phyloP scores from a whole-genome alignment of 208 protist genomes.

The Acanthamoeba divionensis region DNA sequence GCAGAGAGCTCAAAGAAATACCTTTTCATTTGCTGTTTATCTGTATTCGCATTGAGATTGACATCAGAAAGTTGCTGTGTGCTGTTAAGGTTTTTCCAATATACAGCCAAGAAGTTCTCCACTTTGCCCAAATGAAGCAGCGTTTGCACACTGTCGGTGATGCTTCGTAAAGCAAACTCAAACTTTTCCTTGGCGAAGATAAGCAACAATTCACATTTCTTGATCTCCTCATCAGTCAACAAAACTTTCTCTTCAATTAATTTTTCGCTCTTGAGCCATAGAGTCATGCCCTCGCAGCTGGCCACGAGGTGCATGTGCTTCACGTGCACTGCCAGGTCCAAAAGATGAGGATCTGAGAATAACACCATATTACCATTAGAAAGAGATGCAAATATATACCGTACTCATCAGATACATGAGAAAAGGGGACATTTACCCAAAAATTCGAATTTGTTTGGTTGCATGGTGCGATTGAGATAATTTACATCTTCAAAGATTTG shows the following conservation, averaged over 20 bases:
- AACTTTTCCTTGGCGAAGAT: constrained; percentile 38
- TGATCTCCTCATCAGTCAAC: constrained; percentile 26
- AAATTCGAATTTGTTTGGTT: constrained; percentile 34
- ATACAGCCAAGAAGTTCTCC: constrained; percentile 30
- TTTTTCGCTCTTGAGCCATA: background rate
- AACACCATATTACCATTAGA: background rate
- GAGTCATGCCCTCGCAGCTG: background rate
- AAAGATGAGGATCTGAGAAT: constrained; percentile 10
- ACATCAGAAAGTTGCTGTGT: constrained; percentile 32
- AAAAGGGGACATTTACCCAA: background rate
- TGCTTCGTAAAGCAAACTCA: constrained; percentile 25
- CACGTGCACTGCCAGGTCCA: constrained; percentile 16
- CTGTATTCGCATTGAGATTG: constrained; percentile 2
- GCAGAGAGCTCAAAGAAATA: constrained; percentile 12
- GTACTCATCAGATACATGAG: background rate
- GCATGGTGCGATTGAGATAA: background rate
- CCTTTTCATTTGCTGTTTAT: background rate
- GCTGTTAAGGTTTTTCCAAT: constrained; percentile 33
- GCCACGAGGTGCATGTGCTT: constrained; percentile 53
- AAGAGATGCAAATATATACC: no score
- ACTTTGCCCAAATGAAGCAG: constrained; percentile 17
- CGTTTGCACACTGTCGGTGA: constrained; percentile 27
- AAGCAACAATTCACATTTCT: constrained; percentile 38
- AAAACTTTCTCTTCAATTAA: constrained; percentile 31
- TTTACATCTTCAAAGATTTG: constrained; percentile 34